Evolutionary conservation across 108 stramenopile genomes (phyloP).

Genomic region (Fistulifera pelliculosa): DNA sequence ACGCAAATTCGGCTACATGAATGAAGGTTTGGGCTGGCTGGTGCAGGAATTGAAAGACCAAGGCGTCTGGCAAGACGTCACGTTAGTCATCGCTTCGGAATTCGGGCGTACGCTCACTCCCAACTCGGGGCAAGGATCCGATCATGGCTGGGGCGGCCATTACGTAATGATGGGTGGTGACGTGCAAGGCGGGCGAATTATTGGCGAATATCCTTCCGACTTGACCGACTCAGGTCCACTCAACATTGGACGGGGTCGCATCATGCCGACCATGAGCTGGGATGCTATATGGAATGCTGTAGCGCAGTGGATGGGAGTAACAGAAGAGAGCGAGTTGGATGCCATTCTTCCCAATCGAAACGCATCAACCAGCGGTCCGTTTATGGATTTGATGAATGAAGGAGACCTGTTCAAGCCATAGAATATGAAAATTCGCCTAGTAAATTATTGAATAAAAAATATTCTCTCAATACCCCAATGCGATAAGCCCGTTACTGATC

Average conservation of each 20-base stretch:
- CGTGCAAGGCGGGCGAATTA: conserved; percentile 35
- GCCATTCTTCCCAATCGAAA: too few species aligned
- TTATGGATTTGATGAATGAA: too few species aligned
- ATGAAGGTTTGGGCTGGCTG: conserved; percentile 21
- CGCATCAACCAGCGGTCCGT: too few species aligned
- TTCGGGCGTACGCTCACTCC: conserved; percentile 26
- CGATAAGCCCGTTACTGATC: too few species aligned
- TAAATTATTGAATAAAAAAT: too few species aligned
- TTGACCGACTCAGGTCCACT: conserved; percentile 20
- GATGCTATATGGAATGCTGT: conserved; percentile 33
- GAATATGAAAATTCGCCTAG: too few species aligned
- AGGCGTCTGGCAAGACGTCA: conserved; percentile 26
- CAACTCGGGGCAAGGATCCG: conserved; percentile 40
- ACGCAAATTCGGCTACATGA: conserved; percentile 7
- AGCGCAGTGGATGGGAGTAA: conserved; percentile 8
- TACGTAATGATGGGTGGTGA: conserved; percentile 38
- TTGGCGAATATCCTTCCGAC: conserved; percentile 38
- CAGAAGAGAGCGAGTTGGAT: too few species aligned
- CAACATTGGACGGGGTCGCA: conserved; percentile 36
- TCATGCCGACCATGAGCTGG: conserved; percentile 55
- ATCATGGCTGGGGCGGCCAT: conserved; percentile 56
- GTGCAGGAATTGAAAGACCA: conserved; percentile 21
- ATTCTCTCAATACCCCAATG: too few species aligned
- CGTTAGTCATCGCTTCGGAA: conserved; percentile 19
- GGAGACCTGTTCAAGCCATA: too few species aligned